These are phyloP conservation scores for Rhododendron simsii DNA, from an alignment of 148 eudicot genomes.

Conservation along the genomic window DNA sequence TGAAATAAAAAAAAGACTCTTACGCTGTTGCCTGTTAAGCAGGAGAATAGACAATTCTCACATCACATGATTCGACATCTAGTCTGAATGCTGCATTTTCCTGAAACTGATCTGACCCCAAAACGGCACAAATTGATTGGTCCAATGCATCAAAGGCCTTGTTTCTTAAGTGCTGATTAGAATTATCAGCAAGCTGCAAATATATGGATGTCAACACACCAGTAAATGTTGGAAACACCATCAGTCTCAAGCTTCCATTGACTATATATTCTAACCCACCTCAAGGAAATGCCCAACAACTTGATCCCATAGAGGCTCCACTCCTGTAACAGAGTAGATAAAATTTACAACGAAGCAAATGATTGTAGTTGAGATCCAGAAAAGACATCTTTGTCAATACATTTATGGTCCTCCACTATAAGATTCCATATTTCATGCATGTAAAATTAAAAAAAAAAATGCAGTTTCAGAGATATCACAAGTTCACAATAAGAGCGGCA, in stretches of 20 bases:
- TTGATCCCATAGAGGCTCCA: slow-evolving; percentile 95
- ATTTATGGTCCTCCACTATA: not conserved
- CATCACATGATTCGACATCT: slow-evolving; percentile 39
- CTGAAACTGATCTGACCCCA: slow-evolving; percentile 82
- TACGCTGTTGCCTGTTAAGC: not conserved
- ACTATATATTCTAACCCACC: slow-evolving; percentile 34
- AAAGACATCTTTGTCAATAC: not conserved
- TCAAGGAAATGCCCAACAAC: slow-evolving; percentile 79
- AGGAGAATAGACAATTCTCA: slow-evolving; percentile 19
- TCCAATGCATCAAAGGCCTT: slow-evolving; percentile 92
- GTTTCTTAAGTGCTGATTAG: slow-evolving; percentile 63
- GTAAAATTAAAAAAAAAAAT: not conserved
- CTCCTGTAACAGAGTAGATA: slow-evolving; percentile 48
- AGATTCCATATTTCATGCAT: not conserved
- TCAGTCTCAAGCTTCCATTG: not conserved
- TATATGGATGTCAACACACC: slow-evolving; percentile 8
- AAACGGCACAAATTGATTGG: slow-evolving; percentile 85
- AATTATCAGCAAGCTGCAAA: slow-evolving; percentile 77
- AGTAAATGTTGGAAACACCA: slow-evolving; percentile 1
- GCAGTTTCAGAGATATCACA: not conserved
- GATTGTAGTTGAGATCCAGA: slow-evolving; percentile 2
- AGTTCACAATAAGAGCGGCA: not conserved
- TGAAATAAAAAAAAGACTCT: not conserved
- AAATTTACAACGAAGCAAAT: slow-evolving; percentile 1
- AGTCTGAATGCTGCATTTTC: slow-evolving; percentile 36